Evolutionary conservation across 176 grass and related monocot species (phyloP).

Genomic region (Olyra latifolia): DNA sequence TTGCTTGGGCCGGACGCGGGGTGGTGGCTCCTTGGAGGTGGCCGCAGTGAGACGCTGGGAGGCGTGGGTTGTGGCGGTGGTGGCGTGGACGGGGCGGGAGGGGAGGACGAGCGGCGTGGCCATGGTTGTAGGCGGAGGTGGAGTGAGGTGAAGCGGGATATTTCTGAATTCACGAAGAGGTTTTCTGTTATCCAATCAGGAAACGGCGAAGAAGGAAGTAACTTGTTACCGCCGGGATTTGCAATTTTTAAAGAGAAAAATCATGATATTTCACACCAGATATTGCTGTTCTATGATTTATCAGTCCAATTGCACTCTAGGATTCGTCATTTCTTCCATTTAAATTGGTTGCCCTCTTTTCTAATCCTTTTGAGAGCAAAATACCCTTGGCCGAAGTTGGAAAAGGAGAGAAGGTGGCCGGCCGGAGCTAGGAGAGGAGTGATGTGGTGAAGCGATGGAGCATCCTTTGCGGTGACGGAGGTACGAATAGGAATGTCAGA

Average conservation of each 20-base stretch:
- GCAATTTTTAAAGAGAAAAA: neutral
- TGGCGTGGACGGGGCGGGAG: constrained; percentile 35
- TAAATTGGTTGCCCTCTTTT: too few species aligned
- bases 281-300: too few species aligned
- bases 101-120: constrained; percentile 47
- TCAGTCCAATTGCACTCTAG: too few species aligned
- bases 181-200: constrained; percentile 38
- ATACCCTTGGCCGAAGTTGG: too few species aligned
- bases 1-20: constrained; percentile 25
- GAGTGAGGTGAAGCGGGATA: constrained; percentile 11
- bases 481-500: too few species aligned
- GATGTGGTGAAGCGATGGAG: too few species aligned
- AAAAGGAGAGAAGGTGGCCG: too few species aligned
- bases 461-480: too few species aligned
- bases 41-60: constrained; percentile 9
- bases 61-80: constrained; percentile 13
- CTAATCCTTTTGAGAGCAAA: too few species aligned
- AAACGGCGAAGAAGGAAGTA: neutral
- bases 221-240: constrained; percentile 23
- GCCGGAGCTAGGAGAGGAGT: too few species aligned
- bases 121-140: constrained; percentile 33
- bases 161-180: neutral
- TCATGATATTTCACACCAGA: too few species aligned
- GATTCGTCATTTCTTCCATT: too few species aligned
- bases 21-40: constrained; percentile 42